A percentile compares a stretch with the other conserved stretches of the same genome.
These are phyloP conservation scores for Cucurbita maxima DNA, from an alignment of 306 rosid genomes.

Conservation along the genomic window DNA sequence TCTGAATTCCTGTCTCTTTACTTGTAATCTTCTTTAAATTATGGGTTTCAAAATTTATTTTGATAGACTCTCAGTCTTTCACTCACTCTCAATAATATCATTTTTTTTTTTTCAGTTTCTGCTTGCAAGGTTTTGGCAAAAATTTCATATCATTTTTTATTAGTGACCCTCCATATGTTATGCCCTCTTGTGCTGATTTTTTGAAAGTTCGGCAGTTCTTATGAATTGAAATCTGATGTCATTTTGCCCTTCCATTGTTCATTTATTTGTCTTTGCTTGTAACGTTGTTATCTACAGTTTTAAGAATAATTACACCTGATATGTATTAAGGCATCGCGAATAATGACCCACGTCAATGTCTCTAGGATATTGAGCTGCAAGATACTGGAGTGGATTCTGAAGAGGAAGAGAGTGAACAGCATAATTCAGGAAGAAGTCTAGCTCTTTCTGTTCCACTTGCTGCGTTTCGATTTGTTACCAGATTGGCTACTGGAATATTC, in stretches of 20 bases:
- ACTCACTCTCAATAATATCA: neutral
- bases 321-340: neutral
- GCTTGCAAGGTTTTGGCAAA: neutral
- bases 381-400: slow-evolving; percentile 34
- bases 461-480: slow-evolving; percentile 66
- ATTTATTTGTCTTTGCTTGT: neutral
- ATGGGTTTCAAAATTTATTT: neutral
- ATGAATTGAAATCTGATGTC: neutral
- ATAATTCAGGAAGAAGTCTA: slow-evolving; percentile 39
- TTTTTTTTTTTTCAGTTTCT: neutral
- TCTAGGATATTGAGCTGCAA: slow-evolving; percentile 58
- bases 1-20: neutral
- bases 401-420: slow-evolving; percentile 48
- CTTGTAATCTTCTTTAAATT: neutral
- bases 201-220: neutral
- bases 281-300: neutral
- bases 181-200: neutral
- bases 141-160: neutral
- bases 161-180: neutral
- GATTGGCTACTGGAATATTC: slow-evolving; percentile 85
- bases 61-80: neutral
- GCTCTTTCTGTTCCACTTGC: slow-evolving; percentile 87
- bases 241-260: neutral
- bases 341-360: neutral
- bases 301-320: neutral